Evolutionary conservation across 352 stramenopile genomes (phyloP), one percentile per base, ranked within the genome.

Genomic region (Pythium chondricola): DNA sequence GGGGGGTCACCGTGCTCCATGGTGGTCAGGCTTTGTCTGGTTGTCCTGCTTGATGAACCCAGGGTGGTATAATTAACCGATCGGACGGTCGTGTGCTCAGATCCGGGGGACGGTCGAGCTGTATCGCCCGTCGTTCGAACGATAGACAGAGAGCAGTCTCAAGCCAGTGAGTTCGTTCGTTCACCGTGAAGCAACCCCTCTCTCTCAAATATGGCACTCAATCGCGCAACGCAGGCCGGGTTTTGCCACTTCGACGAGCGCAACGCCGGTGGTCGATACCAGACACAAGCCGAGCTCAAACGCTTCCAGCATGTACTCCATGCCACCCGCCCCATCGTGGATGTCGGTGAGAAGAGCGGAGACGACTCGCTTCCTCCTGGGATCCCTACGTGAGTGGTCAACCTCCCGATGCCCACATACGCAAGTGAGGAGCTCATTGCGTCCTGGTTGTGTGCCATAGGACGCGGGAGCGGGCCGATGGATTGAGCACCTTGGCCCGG

Each of bases 241-340:
- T 90, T 88, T 45, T 87, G 72, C 56, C 47, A 63, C 17, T 91
- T 91, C 30, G 80, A 91, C 41, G 80, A 91, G 58, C 75, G 80
- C 21, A 91, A 89, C 42, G 69, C 70, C 18, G 77, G 80, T 3
- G 77, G 80, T 9, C 66, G 75, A n/a, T 85, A 69, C 41, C 77
- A 91, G 63, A 86, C 78, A 14, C 68, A 81, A 29, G 77, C 74
- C 9, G 77, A 91, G 51, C 77, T 91, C 38, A 72, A 76, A 27
- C 80, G 66, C 29, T 91, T 91, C 64, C 76, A 88, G 52, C 71
- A 87, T 18, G 77, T 89, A 43, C 65, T 89, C 17, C 37, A 62
- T 4, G 60, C 71, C 9, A 86, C 74, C 9, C 47, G 48, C 22
- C 52, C 72, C 35, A 74, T 64, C 18, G 55, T 88, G 26, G 67